Base-by-base conservation (phyloP, 495 filamentous ascomycete species). In the Recurvomyces mirabilis region DNA sequence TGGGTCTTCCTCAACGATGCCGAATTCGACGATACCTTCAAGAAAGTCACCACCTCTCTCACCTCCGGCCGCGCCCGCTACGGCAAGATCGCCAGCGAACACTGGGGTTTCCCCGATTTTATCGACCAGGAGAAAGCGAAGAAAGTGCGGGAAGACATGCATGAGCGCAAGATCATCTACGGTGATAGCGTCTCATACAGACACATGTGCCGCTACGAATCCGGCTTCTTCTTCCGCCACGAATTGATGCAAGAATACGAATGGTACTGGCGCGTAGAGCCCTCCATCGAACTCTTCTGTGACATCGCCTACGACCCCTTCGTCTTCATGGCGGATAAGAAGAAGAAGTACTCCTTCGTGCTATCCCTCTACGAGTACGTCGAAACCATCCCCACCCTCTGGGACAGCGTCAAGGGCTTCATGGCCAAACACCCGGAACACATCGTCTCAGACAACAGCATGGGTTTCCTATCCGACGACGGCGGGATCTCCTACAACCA, bases 1-100 rank as follows among this genome's bases (percentile, higher is more conserved):
- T 98, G 91, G 91, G 93, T 98, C 21, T 98, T 98, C 68, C 64
- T 98, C 51, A 98, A 98, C 62, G 91, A 98, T 60, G 74, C 86
- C 59, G 82, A 85, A 1, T 98, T 98, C 55, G 83, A 94, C 54
- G 80, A 84, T 1, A 74, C 76, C 10, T 98, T 98, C 68, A 96
- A 85, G 65, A 87, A 83, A 57, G 73, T 98, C 43, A 98, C 91
- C 13, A 78, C 77, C 10, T 75, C 84, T 4, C 71, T 98, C 25
- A 80, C 87, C n/a, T 94, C 87, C 13, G 91, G 91, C 20, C 88
- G 73, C 44, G 84, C 91, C 14, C 73, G 83, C 61, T 98, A 94
- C 62, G 93, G 87, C 52, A 65, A 78, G 54, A 67, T 73, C 24
- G 66, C 63, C 13, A 55, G 40, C 22, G 64, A 70, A 26, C 70